Evolutionary conservation across 169 alveolate species (phyloP).

Genomic region (Plasmodium yoelii): DNA sequence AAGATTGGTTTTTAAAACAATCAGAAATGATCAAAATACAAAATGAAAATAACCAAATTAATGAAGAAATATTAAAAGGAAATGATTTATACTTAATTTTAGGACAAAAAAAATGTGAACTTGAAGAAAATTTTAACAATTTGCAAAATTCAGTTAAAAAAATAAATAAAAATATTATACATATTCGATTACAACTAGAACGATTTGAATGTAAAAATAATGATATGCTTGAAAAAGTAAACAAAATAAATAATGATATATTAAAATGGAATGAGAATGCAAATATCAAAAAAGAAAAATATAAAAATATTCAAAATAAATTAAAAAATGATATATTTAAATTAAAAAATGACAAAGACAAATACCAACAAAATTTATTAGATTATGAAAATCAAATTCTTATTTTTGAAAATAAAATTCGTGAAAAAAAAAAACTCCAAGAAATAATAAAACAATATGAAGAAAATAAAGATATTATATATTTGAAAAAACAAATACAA

Average conservation of each 20-base stretch:
- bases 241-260: conserved; percentile 35
- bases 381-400: conserved; percentile 65
- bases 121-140: conserved; percentile 47
- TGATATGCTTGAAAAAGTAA: conserved; percentile 37
- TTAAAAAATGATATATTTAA: conserved; percentile 28
- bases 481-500: conserved; percentile 38
- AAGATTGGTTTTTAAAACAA: conserved; percentile 69
- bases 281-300: conserved; percentile 31
- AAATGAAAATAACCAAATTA: conserved; percentile 67
- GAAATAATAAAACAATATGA: conserved; percentile 49
- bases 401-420: conserved; percentile 41
- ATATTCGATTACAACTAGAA: conserved; percentile 67
- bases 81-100: conserved; percentile 48
- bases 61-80: conserved; percentile 45
- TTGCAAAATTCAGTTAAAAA: conserved; percentile 19
- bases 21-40: conserved; percentile 68
- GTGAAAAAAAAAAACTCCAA: conserved; percentile 40
- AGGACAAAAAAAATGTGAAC: conserved; percentile 65
- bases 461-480: conserved; percentile 61
- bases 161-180: conserved; percentile 50
- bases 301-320: conserved; percentile 38
- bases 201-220: conserved; percentile 50
- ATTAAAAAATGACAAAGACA: conserved; percentile 42
- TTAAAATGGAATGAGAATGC: conserved; percentile 51
- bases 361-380: conserved; percentile 70